Evolutionary conservation across 257 asterid species (phyloP), one percentile per base, ranked within the genome.

Genomic region (Solanum pimpinellifolium): DNA sequence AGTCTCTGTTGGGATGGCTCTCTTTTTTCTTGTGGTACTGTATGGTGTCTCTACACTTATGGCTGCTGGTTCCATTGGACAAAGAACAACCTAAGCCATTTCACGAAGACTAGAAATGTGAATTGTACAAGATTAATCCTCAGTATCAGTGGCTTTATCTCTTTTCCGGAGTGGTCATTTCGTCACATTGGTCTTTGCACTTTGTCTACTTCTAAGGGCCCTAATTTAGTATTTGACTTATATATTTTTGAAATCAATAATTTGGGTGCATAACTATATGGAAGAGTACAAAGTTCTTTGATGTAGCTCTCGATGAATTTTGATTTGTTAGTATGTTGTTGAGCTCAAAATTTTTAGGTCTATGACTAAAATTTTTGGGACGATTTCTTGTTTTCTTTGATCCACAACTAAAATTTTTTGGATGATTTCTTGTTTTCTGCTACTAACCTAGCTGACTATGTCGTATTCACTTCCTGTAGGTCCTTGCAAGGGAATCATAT

Each of bases 401-500:
- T 68, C 21, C 75, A 29, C 4, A 11, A 7, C 41, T 70, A 70
- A 72, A 77, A 14, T 14, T 14, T 80, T 47, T 47, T 29, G 84
- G 84, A 80, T 20, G n/a, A 27, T 46, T 80, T 76, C 83, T 42
- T 76, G 83, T 42, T 60, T 31, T 49, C 44, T 44, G 44, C 68
- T 47, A 5, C 35, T 80, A 80, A 80, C 68, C 62, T 80, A 80
- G 66, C 66, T 80, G 27, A 47, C 25, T 47, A 47, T 80, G 85
- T 47, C 7, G 18, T 18, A 49, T 47, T 6, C 68, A 27, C 68
- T 21, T 44, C 68, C 87, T 88, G 90, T 93, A 97, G 99, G 78
- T 93, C 96, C 81, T 86, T 97, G 89, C 96, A 94, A 91, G 99
- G 99, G 85, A 97, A 97, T 87, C 93, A 91, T 86, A 95, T 97